Percentiles rank a stretch among this genome's conserved stretches.
Evolutionary conservation across 306 rosid genomes (phyloP).

Genomic region (Lupinus albus): DNA sequence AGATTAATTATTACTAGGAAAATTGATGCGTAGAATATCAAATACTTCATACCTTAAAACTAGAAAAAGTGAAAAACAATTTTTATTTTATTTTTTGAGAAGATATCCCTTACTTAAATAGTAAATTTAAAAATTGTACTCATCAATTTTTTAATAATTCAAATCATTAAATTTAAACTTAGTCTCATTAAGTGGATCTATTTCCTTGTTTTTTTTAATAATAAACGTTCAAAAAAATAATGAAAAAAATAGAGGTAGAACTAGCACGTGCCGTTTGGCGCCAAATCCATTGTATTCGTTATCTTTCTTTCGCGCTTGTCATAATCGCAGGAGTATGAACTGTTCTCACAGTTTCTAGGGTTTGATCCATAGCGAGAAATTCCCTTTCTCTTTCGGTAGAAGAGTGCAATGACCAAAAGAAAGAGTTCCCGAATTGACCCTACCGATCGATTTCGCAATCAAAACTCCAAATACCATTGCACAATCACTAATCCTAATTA

Average conservation of each 20-base stretch:
- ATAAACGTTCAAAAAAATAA: no score
- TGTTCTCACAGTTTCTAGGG: slow-evolving; percentile 20
- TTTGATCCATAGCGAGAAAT: background rate
- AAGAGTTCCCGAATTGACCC: slow-evolving; percentile 23
- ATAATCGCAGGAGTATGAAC: background rate
- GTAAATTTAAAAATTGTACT: no score
- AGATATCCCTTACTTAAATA: no score
- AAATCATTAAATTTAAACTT: no score
- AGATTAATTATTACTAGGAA: no score
- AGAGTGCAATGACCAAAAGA: slow-evolving; percentile 49
- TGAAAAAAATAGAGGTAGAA: background rate
- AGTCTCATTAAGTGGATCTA: no score
- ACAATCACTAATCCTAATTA: slow-evolving; percentile 12
- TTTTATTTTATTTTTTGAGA: no score
- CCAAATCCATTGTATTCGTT: slow-evolving; percentile 28
- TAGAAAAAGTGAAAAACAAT: no score
- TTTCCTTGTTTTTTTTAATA: no score
- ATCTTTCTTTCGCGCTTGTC: slow-evolving; percentile 28
- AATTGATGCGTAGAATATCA: no score
- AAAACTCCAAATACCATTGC: slow-evolving; percentile 29
- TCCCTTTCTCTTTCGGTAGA: background rate
- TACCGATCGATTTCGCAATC: slow-evolving; percentile 27
- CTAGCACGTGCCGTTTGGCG: slow-evolving; percentile 41
- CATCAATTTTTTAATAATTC: no score
- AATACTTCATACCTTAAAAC: no score